phyloP scores from a whole-genome alignment of 768 basidiomycete genomes.

The Lactifluus rugatus region DNA sequence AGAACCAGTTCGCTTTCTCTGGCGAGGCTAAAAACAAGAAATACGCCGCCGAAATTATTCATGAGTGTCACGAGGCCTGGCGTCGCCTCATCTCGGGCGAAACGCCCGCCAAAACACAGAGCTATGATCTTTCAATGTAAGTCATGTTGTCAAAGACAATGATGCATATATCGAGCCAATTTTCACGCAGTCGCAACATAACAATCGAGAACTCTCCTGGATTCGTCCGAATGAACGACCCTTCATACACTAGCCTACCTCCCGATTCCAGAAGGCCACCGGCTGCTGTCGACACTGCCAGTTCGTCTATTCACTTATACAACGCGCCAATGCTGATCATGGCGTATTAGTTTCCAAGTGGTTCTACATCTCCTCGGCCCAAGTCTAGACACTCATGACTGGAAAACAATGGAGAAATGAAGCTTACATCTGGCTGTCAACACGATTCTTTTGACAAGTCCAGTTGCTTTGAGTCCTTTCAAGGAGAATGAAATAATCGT shows the following conservation, averaged over 20 bases:
- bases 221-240: conserved; percentile 51
- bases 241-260: conserved; percentile 56
- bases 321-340: neutral
- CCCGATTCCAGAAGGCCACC: conserved; percentile 74
- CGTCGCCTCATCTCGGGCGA: conserved; percentile 84
- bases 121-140: conserved; percentile 78
- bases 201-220: conserved; percentile 69
- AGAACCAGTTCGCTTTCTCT: conserved; percentile 98
- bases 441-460: neutral
- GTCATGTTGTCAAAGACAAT: conserved; percentile 14
- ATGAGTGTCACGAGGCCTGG: conserved; percentile 99
- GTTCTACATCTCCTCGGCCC: conserved; percentile 91
- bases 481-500: conserved; percentile 10
- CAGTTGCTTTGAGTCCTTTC: neutral
- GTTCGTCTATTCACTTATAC: conserved; percentile 36
- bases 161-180: neutral
- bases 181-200: conserved; percentile 57
- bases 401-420: neutral
- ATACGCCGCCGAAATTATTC: conserved; percentile 97
- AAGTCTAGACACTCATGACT: conserved; percentile 38
- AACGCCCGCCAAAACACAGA: conserved; percentile 55
- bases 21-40: conserved; percentile 99
- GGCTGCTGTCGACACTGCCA: conserved; percentile 82
- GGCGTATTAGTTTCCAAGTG: conserved; percentile 63
- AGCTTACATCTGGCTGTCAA: neutral